Evolutionary conservation across 208 protist genomes (phyloP), one percentile per base, ranked within the genome.

Genomic region (Leishmania amazonensis): DNA sequence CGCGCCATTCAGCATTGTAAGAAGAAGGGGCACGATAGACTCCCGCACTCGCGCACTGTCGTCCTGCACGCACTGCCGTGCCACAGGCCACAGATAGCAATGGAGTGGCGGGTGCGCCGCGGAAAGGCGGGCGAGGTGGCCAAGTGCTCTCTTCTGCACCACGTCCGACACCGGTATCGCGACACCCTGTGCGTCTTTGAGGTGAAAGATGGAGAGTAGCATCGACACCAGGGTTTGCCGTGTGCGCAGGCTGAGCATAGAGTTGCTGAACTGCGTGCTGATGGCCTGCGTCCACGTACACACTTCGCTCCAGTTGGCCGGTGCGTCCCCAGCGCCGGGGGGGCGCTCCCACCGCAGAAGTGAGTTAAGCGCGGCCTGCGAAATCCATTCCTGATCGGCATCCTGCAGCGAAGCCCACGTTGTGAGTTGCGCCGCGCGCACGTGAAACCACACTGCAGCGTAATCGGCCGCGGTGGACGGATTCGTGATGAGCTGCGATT

Each of bases 11-110:
- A 98, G 77, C 51, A 96, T 76, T 1, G 88, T 90, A n/a, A 94
- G 76, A 15, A 98, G 88, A 19, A 98, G 85, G n/a, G 90, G 86
- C 51, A 96, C 86, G 42, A 88, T 90, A 6, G 90, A 90, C 88
- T 97, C 95, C 2, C 95, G 91, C 81, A 97, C 93, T 5, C 88
- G 81, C 57, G 91, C 88, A 68, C 85, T 93, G 72, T 93, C 91
- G 64, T 95, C 89, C n/a, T 86, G 91, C 53, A 94, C 86, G 67
- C 90, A 95, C 71, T 87, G 85, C 13, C 85, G 89, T 38, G 85
- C 88, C 31, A 94, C 89, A 21, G 92, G 92, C 93, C 95, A 97
- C 68, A 94, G 85, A 45, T 88, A 84, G 42, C 84, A 85, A 31
- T 89, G 81, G 35, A 97, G 87, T 42, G 89, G 82, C n/a, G 93